phyloP scores from a whole-genome alignment of 2,329 filamentous ascomycete genomes.

The Eutypella sp. region DNA sequence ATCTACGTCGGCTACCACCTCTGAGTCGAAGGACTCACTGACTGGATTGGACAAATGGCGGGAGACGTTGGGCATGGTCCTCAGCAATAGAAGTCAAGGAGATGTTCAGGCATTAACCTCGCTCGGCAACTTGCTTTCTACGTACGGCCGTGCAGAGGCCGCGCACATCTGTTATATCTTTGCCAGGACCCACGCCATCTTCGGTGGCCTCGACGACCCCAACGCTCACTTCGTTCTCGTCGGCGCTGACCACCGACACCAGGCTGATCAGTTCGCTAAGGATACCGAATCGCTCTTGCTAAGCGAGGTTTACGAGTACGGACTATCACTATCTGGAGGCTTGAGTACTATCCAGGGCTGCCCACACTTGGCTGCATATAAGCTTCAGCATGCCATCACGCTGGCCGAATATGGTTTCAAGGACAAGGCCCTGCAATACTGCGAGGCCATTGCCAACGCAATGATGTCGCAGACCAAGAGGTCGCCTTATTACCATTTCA shows the following conservation, averaged over 20 bases:
- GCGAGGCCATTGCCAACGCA: constrained; percentile 71
- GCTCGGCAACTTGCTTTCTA: constrained; percentile 74
- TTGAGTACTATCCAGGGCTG: constrained; percentile 52
- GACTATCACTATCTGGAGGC: constrained; percentile 63
- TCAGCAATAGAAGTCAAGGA: constrained; percentile 80
- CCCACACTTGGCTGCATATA: constrained; percentile 86
- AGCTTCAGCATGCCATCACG: constrained; percentile 78
- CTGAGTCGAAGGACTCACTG: constrained; percentile 64
- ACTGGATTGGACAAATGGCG: constrained; percentile 91
- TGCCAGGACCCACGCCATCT: constrained; percentile 62
- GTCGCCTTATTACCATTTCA: constrained; percentile 78
- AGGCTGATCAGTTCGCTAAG: constrained; percentile 66
- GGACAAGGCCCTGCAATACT: constrained; percentile 84
- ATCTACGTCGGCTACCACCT: constrained; percentile 61
- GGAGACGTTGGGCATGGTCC: constrained; percentile 78
- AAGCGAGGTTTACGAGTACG: constrained; percentile 96
- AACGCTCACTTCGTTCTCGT: constrained; percentile 75
- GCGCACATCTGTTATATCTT: constrained; percentile 94
- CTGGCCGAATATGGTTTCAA: constrained; percentile 80
- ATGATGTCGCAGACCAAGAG: constrained; percentile 77
- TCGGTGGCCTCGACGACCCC: constrained; percentile 80
- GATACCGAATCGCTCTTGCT: constrained; percentile 85
- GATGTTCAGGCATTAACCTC: constrained; percentile 74
- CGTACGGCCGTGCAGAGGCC: constrained; percentile 85
- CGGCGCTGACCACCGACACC: constrained; percentile 73